These are phyloP conservation scores for Trichomonas tenax DNA, from an alignment of 208 protist species.

Conservation along the genomic window DNA sequence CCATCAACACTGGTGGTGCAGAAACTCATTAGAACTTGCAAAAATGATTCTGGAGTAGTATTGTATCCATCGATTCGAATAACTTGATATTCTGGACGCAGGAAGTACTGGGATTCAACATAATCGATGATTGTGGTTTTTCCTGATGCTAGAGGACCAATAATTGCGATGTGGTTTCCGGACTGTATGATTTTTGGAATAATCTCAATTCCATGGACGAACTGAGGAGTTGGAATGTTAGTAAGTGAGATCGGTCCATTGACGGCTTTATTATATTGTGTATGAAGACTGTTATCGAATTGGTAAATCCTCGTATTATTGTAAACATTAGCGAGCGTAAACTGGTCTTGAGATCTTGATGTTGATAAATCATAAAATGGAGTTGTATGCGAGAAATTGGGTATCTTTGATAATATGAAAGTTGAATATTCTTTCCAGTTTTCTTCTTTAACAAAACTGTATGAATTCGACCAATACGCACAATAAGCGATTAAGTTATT, in stretches of 20 bases:
- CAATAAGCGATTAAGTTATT: background rate
- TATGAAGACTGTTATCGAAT: background rate
- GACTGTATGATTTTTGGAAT: background rate
- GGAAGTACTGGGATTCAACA: background rate
- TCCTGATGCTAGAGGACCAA: background rate
- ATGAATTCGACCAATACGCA: background rate
- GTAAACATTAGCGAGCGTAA: background rate
- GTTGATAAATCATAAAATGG: background rate
- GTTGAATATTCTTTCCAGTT: background rate
- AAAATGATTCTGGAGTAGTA: background rate
- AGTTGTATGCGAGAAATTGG: background rate
- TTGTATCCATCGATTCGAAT: background rate
- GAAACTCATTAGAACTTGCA: background rate
- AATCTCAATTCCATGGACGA: background rate
- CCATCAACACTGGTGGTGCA: background rate
- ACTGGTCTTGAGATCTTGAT: background rate
- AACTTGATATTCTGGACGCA: background rate
- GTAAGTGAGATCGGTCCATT: background rate
- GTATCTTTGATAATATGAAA: background rate
- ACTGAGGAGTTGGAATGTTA: conserved; percentile 3
- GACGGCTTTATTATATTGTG: background rate
- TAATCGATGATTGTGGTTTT: background rate
- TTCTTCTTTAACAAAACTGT: background rate
- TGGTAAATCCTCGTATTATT: background rate
- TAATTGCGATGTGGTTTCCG: background rate